Base-by-base conservation (phyloP, 2,329 filamentous ascomycete species). In the Metarhizium album region DNA sequence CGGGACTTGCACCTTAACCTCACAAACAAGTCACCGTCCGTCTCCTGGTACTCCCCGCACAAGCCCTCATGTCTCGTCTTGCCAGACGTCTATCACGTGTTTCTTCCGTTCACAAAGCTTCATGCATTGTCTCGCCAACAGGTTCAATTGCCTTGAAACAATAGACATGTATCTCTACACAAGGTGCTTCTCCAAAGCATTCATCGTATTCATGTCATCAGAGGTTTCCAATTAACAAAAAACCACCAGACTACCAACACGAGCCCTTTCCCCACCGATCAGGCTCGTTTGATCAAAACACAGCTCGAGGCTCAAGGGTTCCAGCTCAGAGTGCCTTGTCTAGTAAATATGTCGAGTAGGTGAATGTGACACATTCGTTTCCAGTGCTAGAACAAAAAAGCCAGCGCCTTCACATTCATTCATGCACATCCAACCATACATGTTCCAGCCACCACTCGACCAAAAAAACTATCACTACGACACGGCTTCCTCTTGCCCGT, bases 401-500 rank as follows among this genome's bases (percentile, higher is more conserved):
- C 37, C 11, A 20, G 4, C 37, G 9, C 37, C 37, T 40, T 40
- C n/a, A 13, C 33, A 35, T 18, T n/a, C 37, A 22, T 18, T 2
- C 27, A 29, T 6, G 27, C 11, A 29, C 27, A 29, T 8, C 27
- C 7, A 29, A 29, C 11, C 5, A n/a, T 14, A n/a, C 35, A 40
- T 22, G 37, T 40, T 40, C 9, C 37, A 20, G 29, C 5, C 11
- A 20, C 20, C 7, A 20, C 7, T 20, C 18, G n/a, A 43, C 9
- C 4, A 24, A 13, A 23, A 3, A 13, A 14, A 2, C 20, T 43
- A 9, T 8, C 16, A 31, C 31, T 31, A 62, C 40, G 55, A 43
- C 46, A 50, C 45, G 18, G 51, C 42, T 47, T 14, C 20, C 20
- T 14, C 11, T 2, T 14, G 40, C 54, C 54, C 51, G 35, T 52